These are phyloP conservation scores for Fusarium austroafricanum DNA, from an alignment of 2,329 filamentous ascomycete genomes.

Conservation along the genomic window DNA sequence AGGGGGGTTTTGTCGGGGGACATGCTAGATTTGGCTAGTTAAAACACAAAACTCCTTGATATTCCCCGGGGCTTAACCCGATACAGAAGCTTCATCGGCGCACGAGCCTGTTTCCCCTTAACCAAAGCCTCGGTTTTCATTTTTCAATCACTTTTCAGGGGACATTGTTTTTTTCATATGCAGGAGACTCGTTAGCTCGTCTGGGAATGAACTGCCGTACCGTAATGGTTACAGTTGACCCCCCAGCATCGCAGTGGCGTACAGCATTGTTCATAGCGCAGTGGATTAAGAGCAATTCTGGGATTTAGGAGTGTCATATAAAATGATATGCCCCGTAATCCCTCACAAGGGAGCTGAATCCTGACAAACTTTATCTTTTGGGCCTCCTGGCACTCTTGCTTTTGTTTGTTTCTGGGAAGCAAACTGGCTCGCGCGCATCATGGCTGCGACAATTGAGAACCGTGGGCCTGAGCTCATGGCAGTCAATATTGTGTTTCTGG, in stretches of 20 bases:
- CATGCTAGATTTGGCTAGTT: background rate
- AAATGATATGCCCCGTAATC: background rate
- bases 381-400: too few relatives aligned
- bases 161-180: too few relatives aligned
- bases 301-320: constrained; percentile 11
- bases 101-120: too few relatives aligned
- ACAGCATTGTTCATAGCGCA: background rate
- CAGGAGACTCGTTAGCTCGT: background rate
- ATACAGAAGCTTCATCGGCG: too few relatives aligned
- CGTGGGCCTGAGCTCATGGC: constrained; percentile 48
- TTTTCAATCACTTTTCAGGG: too few relatives aligned
- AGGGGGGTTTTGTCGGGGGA: background rate
- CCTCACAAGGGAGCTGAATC: constrained; percentile 6
- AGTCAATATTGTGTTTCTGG: constrained; percentile 49
- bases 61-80: too few relatives aligned
- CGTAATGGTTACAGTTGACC: constrained; percentile 8
- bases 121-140: too few relatives aligned
- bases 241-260: constrained; percentile 1
- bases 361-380: constrained; percentile 10
- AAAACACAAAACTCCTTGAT: background rate
- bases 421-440: constrained; percentile 11
- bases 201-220: background rate
- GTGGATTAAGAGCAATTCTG: background rate
- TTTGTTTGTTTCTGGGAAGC: background rate
- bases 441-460: constrained; percentile 38